A percentile compares a stretch with the other conserved stretches of the same genome.
These are phyloP conservation scores for Fusarium domesticum DNA, from an alignment of 2,329 filamentous ascomycete genomes.

Conservation along the genomic window DNA sequence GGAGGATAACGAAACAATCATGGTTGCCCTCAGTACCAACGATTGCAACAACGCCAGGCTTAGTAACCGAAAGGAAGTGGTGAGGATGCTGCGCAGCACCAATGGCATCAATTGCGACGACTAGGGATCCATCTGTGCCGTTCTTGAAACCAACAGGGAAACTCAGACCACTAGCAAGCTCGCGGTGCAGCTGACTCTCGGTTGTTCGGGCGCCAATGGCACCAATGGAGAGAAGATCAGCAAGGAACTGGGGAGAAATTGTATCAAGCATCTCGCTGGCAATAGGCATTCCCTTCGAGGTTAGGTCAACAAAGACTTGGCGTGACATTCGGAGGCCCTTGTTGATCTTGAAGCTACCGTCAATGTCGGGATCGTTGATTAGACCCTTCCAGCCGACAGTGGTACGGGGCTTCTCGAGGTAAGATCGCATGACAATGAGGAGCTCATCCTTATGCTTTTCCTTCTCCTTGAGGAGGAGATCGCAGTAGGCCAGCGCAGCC, in stretches of 20 bases:
- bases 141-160: constrained; percentile 99
- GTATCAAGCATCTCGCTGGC: constrained; percentile 98
- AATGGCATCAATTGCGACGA: constrained; percentile 92
- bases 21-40: constrained; percentile 93
- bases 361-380: constrained; percentile 98
- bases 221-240: constrained; percentile 86
- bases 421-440: constrained; percentile 94
- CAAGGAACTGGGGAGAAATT: constrained; percentile 94
- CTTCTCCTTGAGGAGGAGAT: constrained; percentile 74
- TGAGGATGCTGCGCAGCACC: constrained; percentile 88
- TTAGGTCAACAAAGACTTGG: constrained; percentile 91
- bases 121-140: constrained; percentile 86
- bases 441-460: constrained; percentile 87
- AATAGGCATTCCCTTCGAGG: constrained; percentile 88
- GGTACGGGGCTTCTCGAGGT: constrained; percentile 97
- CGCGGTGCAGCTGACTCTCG: constrained; percentile 91
- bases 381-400: constrained; percentile 98
- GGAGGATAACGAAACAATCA: constrained; percentile 93
- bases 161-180: constrained; percentile 87
- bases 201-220: constrained; percentile 96
- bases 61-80: constrained; percentile 96
- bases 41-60: constrained; percentile 91
- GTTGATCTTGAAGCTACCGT: constrained; percentile 98
- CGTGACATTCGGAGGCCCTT: constrained; percentile 85
- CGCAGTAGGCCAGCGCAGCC: constrained; percentile 89